These are phyloP conservation scores for Paramecium biaurelia DNA, from an alignment of 73 alveolate genomes.

Conservation along the genomic window DNA sequence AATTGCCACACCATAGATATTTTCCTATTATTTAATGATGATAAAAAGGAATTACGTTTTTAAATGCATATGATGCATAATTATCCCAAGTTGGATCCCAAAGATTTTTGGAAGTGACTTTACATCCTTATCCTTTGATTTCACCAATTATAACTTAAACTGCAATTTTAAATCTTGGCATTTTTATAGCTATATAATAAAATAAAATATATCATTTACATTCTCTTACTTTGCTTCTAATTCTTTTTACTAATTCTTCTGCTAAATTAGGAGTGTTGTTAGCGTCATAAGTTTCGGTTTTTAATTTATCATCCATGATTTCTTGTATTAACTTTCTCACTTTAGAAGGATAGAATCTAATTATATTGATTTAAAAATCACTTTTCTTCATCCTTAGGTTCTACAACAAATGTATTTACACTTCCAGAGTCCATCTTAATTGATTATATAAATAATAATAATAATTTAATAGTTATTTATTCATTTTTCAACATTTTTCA, in stretches of 20 bases:
- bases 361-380: neutral
- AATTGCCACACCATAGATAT: constrained; percentile 15
- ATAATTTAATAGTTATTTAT: neutral
- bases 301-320: constrained; percentile 13
- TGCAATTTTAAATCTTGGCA: constrained; percentile 44
- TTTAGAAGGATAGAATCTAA: constrained; percentile 46
- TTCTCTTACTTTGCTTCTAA: constrained; percentile 12
- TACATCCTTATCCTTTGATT: constrained; percentile 40
- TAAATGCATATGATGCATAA: constrained; percentile 24
- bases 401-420: constrained; percentile 4
- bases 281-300: constrained; percentile 43
- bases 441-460: neutral
- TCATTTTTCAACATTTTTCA: no score
- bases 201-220: neutral
- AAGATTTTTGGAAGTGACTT: constrained; percentile 17
- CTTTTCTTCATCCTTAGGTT: constrained; percentile 53
- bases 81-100: constrained; percentile 58
- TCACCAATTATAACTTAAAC: constrained; percentile 12
- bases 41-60: neutral
- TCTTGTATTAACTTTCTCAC: neutral
- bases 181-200: neutral
- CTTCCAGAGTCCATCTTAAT: neutral
- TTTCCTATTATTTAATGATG: neutral
- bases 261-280: constrained; percentile 24
- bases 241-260: constrained; percentile 22